Evolutionary conservation across 345 rosid species (phyloP), one percentile per base, ranked within the genome.

Genomic region (Rhizophora mangle): DNA sequence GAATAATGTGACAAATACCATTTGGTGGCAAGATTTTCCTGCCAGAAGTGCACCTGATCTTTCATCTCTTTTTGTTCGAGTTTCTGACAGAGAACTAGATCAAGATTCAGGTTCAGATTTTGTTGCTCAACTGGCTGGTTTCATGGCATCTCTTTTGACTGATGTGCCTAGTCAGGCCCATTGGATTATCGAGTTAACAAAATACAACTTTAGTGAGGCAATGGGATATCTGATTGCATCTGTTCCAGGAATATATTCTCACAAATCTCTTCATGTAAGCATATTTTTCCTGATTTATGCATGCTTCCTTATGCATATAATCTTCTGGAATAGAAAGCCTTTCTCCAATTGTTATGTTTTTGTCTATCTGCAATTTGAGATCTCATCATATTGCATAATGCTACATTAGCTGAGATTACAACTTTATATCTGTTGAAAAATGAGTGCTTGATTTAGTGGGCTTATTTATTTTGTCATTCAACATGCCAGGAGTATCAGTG

Each of bases 1-100:
- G 98, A 83, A 83, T 74, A 85, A 72, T 60, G 93, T 91, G 76
- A 93, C 98, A 62, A 93, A 93, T 80, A 89, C 92, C 6, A 64
- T 93, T 68, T 93, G 97, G 98, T 93, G 98, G 98, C 97, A 93
- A 93, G 97, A 93, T 81, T 93, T 93, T 66, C 98, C 96, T 46
- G 69, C 78, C 46, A 84, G 90, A 84, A 68, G 76, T 63, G 76
- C 74, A 20, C 87, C 96, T 62, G 87, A 87, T 82, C 75, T 81
- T 74, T 82, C 79, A 63, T 86, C 97, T 65, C 89, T 93, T 76
- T 93, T 93, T 73, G 39, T 79, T 56, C 84, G 69, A 72, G 47
- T 80, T 72, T 64, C 80, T 73, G 30, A 30, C 64, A 74, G 71
- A 79, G 81, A 77, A 78, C 24, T 56, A 55, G 76, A 43, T 74